Conservation (phyloP, 345 rosid genomes). For the Eucalyptus grandis region DNA sequence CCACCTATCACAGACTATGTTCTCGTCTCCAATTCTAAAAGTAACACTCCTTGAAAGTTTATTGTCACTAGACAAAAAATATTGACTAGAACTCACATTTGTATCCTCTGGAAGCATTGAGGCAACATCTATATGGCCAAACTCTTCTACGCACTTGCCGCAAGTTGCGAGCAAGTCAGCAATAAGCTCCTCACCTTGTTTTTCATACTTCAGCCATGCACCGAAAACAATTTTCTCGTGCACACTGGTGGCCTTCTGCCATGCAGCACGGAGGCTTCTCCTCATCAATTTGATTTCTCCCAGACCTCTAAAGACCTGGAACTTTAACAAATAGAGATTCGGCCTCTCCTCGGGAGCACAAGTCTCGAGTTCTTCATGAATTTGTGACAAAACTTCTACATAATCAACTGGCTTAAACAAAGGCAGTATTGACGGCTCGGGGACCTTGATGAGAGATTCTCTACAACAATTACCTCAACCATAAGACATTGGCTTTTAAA, state of each 20-base stretch:
- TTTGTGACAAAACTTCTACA: slow-evolving; percentile 91
- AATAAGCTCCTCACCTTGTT: slow-evolving; percentile 83
- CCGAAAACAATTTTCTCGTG: slow-evolving; percentile 89
- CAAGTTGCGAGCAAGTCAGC: slow-evolving; percentile 72
- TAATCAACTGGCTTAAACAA: slow-evolving; percentile 79
- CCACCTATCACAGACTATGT: slow-evolving; percentile 67
- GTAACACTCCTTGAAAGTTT: slow-evolving; percentile 25
- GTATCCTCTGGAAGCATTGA: slow-evolving; percentile 28
- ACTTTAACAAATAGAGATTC: slow-evolving; percentile 62
- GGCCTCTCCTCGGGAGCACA: slow-evolving; percentile 59
- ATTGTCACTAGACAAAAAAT: slow-evolving; percentile 10
- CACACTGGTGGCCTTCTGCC: slow-evolving; percentile 75
- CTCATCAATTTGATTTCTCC: slow-evolving; percentile 82
- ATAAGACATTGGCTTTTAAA: background rate
- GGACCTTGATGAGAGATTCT: slow-evolving; percentile 93
- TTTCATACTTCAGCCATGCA: slow-evolving; percentile 87
- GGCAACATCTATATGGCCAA: slow-evolving; percentile 57
- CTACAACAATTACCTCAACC: slow-evolving; percentile 21
- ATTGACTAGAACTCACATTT: slow-evolving; percentile 18
- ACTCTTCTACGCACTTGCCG: slow-evolving; percentile 62
- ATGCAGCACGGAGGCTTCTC: slow-evolving; percentile 85
- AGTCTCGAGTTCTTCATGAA: slow-evolving; percentile 93
- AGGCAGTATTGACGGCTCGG: slow-evolving; percentile 70
- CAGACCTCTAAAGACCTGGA: slow-evolving; percentile 85
- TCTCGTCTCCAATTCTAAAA: slow-evolving; percentile 70